phyloP scores from a whole-genome alignment of 2,329 filamentous ascomycete species.

The Paecilomyces formosus region DNA sequence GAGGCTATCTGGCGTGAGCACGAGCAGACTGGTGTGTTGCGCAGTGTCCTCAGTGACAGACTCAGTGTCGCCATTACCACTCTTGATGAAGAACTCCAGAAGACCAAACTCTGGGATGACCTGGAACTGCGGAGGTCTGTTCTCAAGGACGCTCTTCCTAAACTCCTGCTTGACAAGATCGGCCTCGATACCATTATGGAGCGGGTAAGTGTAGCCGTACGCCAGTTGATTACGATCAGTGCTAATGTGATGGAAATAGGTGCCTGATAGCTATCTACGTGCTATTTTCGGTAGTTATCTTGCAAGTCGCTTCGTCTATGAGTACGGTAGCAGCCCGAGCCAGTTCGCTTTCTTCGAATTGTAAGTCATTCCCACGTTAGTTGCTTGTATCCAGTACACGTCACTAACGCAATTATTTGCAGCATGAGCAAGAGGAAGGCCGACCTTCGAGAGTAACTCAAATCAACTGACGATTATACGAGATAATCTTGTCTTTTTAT shows the following conservation, averaged over 20 bases:
- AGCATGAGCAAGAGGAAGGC: slow-evolving; percentile 33
- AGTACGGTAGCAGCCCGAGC: slow-evolving; percentile 84
- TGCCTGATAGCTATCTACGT: slow-evolving; percentile 85
- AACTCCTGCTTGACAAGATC: slow-evolving; percentile 78
- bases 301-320: slow-evolving; percentile 91
- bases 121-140: slow-evolving; percentile 69
- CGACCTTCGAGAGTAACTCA: slow-evolving; percentile 18
- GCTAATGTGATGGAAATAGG: slow-evolving; percentile 36
- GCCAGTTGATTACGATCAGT: not conserved
- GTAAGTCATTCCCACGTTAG: slow-evolving; percentile 49
- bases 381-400: not conserved
- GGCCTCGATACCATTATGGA: slow-evolving; percentile 80
- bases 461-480: slow-evolving; percentile 4
- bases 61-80: slow-evolving; percentile 91
- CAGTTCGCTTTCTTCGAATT: slow-evolving; percentile 99
- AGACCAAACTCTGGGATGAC: slow-evolving; percentile 85
- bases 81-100: slow-evolving; percentile 91
- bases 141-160: slow-evolving; percentile 76
- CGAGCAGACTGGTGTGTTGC: slow-evolving; percentile 67
- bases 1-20: slow-evolving; percentile 98
- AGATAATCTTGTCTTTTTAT: not conserved
- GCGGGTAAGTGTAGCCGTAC: slow-evolving; percentile 48
- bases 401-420: slow-evolving; percentile 7
- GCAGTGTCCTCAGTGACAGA: slow-evolving; percentile 85
- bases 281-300: slow-evolving; percentile 96